Base-by-base conservation (phyloP, 139 green algal genomes). In the Ettlia oleoabundans region DNA sequence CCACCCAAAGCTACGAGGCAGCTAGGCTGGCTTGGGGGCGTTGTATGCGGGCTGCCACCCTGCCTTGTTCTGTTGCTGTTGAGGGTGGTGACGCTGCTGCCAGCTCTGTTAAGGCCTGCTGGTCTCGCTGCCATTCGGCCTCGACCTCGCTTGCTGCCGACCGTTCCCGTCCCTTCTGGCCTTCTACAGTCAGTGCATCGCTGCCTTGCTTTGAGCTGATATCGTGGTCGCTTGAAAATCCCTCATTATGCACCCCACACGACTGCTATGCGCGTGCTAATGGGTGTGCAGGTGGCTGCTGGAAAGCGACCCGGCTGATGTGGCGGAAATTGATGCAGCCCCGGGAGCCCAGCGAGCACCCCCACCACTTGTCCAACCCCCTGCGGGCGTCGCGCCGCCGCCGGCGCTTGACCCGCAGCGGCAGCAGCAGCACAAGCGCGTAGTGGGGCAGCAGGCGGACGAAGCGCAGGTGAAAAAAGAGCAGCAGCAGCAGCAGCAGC, bases 241-340 rank as follows among this genome's bases (percentile, higher is more conserved):
- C 19, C 6, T 35, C 32, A 33, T 30, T 3, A 10, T 40, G 62
- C 62, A 68, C 62, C 47, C 47, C 15, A 15, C 47, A 10, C 47
- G 10, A 15, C 10, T 58, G 47, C 47, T 58, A 58, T 24, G 47
- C 13, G 47, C 47, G 10, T 58, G 47, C 47, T 24, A 58, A 10
- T 58, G 47, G 13, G 13, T 58, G 47, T 58, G 58, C 75, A 81
- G 86, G 30, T 95, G 92, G 92, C 71, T 95, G 7, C 75, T 93
- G 13, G 41, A 90, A 26, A 72, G 65, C 6, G 32, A 78, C 18
- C 84, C 88, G 28, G 40, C 86, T 61, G 86, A 86, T n/a, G 61
- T 76, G 35, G n/a, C n/a, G n/a, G n/a, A n/a, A n/a, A 61, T n/a
- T 41, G 40, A 75, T 41, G 64, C 77, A 15, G 77, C 77, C 0